Conservation (phyloP, 1,284 basidiomycete genomes). For the Cryptococcus neoformans region DNA sequence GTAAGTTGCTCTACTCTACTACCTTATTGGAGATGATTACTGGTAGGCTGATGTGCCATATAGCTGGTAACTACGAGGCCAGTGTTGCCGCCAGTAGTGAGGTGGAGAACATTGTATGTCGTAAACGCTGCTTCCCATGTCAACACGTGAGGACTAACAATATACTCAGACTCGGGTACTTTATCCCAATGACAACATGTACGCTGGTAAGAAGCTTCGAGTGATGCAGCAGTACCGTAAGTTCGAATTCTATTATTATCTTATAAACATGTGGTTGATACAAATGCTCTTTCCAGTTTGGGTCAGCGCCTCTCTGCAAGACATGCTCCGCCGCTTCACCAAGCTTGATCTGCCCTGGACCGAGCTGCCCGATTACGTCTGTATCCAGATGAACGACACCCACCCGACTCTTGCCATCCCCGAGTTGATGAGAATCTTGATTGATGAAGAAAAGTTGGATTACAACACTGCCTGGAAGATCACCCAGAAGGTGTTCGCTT, state of each 20-base stretch:
- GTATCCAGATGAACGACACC: conserved; percentile 77
- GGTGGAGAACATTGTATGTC: conserved; percentile 69
- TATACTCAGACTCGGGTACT: conserved; percentile 65
- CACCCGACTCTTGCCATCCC: conserved; percentile 90
- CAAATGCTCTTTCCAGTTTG: conserved; percentile 12
- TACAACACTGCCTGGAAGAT: conserved; percentile 85
- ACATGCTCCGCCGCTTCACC: conserved; percentile 64
- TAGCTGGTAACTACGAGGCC: conserved; percentile 80
- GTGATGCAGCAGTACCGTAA: conserved; percentile 85
- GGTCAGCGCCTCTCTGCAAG: conserved; percentile 56
- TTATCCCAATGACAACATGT: conserved; percentile 57
- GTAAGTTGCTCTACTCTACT: conserved; percentile 44
- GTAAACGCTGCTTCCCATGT: not conserved
- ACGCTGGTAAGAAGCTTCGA: conserved; percentile 75
- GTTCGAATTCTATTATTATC: conserved; percentile 32
- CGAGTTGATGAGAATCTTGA: conserved; percentile 83
- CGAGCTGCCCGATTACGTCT: conserved; percentile 72
- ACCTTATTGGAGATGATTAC: conserved; percentile 1
- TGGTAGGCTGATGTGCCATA: not conserved
- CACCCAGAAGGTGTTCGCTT: conserved; percentile 82
- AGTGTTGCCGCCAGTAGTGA: conserved; percentile 81
- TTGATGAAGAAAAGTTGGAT: conserved; percentile 57
- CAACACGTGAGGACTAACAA: not conserved
- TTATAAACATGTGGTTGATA: not conserved
- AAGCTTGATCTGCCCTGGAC: conserved; percentile 49